Evolutionary conservation across 768 basidiomycete genomes (phyloP), one percentile per base, ranked within the genome.

Genomic region (Hygrocybe coccinea): DNA sequence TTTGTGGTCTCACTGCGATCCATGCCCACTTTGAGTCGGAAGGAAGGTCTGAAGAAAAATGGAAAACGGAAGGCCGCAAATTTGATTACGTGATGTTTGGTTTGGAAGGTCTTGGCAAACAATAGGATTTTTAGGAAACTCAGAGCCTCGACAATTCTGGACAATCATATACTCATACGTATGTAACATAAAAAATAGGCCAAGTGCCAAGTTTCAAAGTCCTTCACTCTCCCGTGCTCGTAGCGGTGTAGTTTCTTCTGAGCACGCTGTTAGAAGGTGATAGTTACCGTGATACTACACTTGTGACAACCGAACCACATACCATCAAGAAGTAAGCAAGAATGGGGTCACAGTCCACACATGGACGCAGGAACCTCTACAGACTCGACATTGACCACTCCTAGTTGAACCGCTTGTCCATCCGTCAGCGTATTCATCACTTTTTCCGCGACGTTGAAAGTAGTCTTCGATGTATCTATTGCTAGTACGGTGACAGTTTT

Each of bases 381-480:
- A 5, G 78, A 68, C 8, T 65, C 70, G 11, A 80, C 80, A 12
- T 71, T 45, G 19, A 85, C 72, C 22, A 77, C 68, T 8, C 85
- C 85, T 22, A 80, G 63, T 35, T 73, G 62, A 39, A 65, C 71
- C 0, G 77, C 84, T 60, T 78, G 67, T 35, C 70, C 73, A 47
- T 70, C 68, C 10, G 83, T 85, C 57, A 85, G 64, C 12, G 60
- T 61, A 57, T 84, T 76, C 81, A 85, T 79, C n/a, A 83, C 81
- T 19, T 62, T 67, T 58, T 75, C 61, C 0, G 80, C 76, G 25
- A 84, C 65, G 55, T 79, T 81, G 60, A 81, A 83, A 6, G 74
- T 76, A 12, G 67, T 62, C n/a, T 49, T 66, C 12, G 80, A 72
- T 35, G 45, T 69, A 60, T 86, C 82, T 21, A 87, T 69, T 1